Conservation (phyloP, 2,329 filamentous ascomycete species). For the Zasmidium angulare region DNA sequence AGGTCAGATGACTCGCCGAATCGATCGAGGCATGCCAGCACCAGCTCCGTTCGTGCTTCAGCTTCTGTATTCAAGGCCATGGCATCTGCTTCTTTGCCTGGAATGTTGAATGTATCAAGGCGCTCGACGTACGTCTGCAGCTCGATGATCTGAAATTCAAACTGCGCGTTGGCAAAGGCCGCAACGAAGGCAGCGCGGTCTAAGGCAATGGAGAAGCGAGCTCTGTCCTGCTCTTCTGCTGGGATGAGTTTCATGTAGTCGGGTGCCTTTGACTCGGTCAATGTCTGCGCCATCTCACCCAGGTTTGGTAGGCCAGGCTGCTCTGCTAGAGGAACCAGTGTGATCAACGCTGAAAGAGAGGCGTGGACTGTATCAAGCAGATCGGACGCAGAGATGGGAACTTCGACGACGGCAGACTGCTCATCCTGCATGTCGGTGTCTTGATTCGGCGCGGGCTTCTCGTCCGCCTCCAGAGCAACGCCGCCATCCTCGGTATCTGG, state of each 20-base stretch:
- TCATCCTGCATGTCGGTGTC: slow-evolving; percentile 45
- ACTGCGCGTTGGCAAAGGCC: slow-evolving; percentile 58
- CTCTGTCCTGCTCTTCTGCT: slow-evolving; percentile 25
- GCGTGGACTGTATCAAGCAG: slow-evolving; percentile 69
- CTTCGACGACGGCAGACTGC: slow-evolving; percentile 66
- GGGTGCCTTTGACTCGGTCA: slow-evolving; percentile 56
- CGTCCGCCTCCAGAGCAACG: slow-evolving; percentile 24
- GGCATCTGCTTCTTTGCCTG: slow-evolving; percentile 52
- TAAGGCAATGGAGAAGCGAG: slow-evolving; percentile 47
- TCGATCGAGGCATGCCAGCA: slow-evolving; percentile 30
- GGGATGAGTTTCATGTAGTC: slow-evolving; percentile 47
- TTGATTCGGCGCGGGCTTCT: slow-evolving; percentile 11
- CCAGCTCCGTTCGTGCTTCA: slow-evolving; percentile 30
- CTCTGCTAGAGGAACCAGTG: slow-evolving; percentile 51
- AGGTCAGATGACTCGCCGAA: slow-evolving; percentile 20
- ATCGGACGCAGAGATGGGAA: slow-evolving; percentile 63
- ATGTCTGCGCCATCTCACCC: slow-evolving; percentile 59
- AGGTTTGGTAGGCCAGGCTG: slow-evolving; percentile 49
- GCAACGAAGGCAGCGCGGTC: slow-evolving; percentile 58
- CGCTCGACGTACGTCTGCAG: slow-evolving; percentile 53
- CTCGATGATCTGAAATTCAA: slow-evolving; percentile 52
- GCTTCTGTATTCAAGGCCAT: slow-evolving; percentile 49
- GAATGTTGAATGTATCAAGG: slow-evolving; percentile 34
- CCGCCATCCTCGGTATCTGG: slow-evolving; percentile 35
- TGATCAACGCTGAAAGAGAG: slow-evolving; percentile 52